A percentile compares a stretch with the other conserved stretches of the same genome.
phyloP scores from a whole-genome alignment of 805 yeast species.

The Jamesozyma spencerorum region DNA sequence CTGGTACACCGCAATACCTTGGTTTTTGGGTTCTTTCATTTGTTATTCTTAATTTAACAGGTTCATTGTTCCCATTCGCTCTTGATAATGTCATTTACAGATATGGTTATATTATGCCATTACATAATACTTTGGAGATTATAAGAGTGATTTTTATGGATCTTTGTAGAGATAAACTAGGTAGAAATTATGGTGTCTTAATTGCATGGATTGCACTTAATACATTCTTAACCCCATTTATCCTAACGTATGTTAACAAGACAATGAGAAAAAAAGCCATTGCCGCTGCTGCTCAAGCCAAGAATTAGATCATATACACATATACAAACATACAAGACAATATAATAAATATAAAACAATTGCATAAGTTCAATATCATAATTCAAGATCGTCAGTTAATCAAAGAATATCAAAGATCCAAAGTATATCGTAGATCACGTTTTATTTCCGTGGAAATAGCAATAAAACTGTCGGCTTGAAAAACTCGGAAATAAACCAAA shows the following conservation, averaged over 20 bases:
- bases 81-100: slow-evolving; percentile 45
- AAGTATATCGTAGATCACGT: too few relatives aligned
- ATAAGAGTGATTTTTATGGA: slow-evolving; percentile 50
- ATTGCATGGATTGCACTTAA: slow-evolving; percentile 51
- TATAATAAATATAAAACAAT: too few relatives aligned
- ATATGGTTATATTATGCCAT: slow-evolving; percentile 60
- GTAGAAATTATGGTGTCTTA: slow-evolving; percentile 51
- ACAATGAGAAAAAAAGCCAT: slow-evolving; percentile 26
- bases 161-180: slow-evolving; percentile 46
- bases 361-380: too few relatives aligned
- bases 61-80: slow-evolving; percentile 58
- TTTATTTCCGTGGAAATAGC: too few relatives aligned
- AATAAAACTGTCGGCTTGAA: too few relatives aligned
- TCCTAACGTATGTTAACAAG: slow-evolving; percentile 34
- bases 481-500: too few relatives aligned
- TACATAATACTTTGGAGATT: slow-evolving; percentile 54
- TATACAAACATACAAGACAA: too few relatives aligned
- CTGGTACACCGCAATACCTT: slow-evolving; percentile 45
- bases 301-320: too few relatives aligned
- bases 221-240: slow-evolving; percentile 35
- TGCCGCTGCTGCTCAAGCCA: background rate
- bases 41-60: slow-evolving; percentile 59
- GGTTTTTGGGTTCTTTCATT: slow-evolving; percentile 67
- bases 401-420: too few relatives aligned
- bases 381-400: too few relatives aligned